phyloP scores from a whole-genome alignment of 352 stramenopile genomes.

The Lagenidium sp. region DNA sequence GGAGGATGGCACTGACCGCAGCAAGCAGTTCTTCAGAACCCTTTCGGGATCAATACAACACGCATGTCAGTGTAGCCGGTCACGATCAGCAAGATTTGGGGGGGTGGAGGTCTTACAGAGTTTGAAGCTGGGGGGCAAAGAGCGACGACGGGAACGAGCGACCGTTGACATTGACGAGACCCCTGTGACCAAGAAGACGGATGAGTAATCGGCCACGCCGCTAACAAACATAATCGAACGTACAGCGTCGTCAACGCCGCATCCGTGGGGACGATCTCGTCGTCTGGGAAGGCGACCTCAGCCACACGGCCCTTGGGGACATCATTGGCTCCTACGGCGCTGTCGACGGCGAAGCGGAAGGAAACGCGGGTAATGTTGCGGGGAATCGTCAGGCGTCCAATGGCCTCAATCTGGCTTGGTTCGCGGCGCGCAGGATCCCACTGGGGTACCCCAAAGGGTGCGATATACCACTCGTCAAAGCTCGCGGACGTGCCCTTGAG shows the following conservation, averaged over 20 bases:
- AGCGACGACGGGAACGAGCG: constrained; percentile 1
- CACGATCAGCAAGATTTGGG: no score
- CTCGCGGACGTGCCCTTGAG: constrained; percentile 6
- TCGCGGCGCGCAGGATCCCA: constrained; percentile 5
- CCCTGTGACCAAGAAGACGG: constrained; percentile 1
- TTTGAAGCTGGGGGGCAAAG: constrained; percentile 5
- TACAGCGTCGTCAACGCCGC: constrained; percentile 1
- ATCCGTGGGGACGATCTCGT: constrained; percentile 3
- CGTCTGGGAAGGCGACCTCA: constrained; percentile 9
- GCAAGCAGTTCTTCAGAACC: constrained; percentile 11
- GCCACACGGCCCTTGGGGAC: constrained; percentile 8
- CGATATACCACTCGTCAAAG: constrained; percentile 13
- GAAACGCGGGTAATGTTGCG: constrained; percentile 14
- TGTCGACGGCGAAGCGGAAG: constrained; percentile 4
- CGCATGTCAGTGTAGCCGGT: no score
- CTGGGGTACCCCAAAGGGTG: constrained; percentile 4
- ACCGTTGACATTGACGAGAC: constrained; percentile 8
- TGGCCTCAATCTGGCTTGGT: constrained; percentile 9
- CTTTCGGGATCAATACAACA: not conserved
- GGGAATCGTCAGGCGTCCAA: constrained; percentile 6
- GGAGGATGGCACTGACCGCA: not conserved
- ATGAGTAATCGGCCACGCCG: not conserved
- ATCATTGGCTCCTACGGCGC: not conserved
- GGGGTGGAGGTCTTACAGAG: no score
- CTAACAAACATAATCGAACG: not conserved